Evolutionary conservation across 2,329 filamentous ascomycete species (phyloP).

Genomic region (Penicillium sp.): DNA sequence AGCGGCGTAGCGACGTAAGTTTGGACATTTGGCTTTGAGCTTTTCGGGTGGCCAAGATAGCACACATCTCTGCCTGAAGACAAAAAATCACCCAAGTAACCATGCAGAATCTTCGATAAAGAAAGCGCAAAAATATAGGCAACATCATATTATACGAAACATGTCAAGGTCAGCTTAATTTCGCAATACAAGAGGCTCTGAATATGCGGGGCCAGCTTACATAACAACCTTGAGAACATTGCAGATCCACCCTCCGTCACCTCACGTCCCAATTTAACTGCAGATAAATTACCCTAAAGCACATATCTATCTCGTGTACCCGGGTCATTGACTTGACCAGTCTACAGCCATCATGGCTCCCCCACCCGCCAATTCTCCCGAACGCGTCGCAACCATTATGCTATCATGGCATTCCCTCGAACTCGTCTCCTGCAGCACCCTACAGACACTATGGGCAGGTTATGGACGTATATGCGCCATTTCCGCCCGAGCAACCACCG

Average conservation of each 20-base stretch:
- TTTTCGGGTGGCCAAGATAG: too few species aligned
- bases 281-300: neutral
- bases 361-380: conserved; percentile 12
- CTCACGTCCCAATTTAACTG: neutral
- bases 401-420: conserved; percentile 30
- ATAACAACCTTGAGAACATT: neutral
- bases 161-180: neutral
- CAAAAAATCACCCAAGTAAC: too few species aligned
- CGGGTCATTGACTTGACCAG: neutral
- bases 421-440: conserved; percentile 27
- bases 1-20: too few species aligned
- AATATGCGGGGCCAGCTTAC: neutral
- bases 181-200: neutral
- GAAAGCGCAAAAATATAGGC: neutral
- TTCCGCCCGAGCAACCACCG: conserved; percentile 40
- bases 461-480: conserved; percentile 58
- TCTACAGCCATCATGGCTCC: conserved; percentile 6
- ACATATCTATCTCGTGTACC: neutral
- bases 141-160: neutral
- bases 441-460: conserved; percentile 50
- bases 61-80: too few species aligned
- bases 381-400: conserved; percentile 27
- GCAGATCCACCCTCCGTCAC: neutral
- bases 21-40: too few species aligned
- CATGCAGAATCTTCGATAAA: neutral